A percentile compares a stretch with the other conserved stretches of the same genome.
Evolutionary conservation across 2,329 filamentous ascomycete species (phyloP).

Genomic region (Hymenoscyphus occultus): DNA sequence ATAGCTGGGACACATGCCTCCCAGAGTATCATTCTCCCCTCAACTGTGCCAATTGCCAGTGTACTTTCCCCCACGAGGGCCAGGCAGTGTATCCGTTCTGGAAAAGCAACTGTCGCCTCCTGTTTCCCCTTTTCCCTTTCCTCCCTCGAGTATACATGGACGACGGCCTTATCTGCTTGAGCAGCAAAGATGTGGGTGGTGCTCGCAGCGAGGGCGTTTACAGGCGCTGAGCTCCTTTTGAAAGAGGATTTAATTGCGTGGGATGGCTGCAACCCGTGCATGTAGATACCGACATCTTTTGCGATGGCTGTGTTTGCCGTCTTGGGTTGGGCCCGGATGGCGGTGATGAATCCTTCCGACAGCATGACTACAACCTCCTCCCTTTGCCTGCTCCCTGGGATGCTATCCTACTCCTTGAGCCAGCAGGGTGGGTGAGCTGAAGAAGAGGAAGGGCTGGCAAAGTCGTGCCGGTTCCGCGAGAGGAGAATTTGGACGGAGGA

Average conservation of each 20-base stretch:
- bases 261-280: conserved; percentile 77
- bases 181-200: conserved; percentile 85
- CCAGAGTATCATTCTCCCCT: conserved; percentile 86
- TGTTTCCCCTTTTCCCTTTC: conserved; percentile 70
- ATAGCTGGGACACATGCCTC: conserved; percentile 60
- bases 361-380: conserved; percentile 44
- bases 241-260: conserved; percentile 72
- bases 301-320: conserved; percentile 60
- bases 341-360: conserved; percentile 58
- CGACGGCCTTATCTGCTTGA: conserved; percentile 84
- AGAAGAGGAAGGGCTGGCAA: not conserved
- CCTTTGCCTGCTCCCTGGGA: not conserved
- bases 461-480: not conserved
- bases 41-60: conserved; percentile 75
- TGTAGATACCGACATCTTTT: conserved; percentile 84
- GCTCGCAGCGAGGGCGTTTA: conserved; percentile 77
- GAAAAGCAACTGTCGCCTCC: conserved; percentile 83
- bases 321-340: conserved; percentile 55
- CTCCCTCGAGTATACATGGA: conserved; percentile 81
- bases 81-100: conserved; percentile 79
- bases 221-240: conserved; percentile 86
- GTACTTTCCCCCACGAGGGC: conserved; percentile 67
- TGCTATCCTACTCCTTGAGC: no score
- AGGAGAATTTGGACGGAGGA: not conserved
- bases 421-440: not conserved